A percentile compares a stretch with the other conserved stretches of the same genome.
These are phyloP conservation scores for Daldinia loculata DNA, from an alignment of 495 filamentous ascomycete genomes.

Conservation along the genomic window DNA sequence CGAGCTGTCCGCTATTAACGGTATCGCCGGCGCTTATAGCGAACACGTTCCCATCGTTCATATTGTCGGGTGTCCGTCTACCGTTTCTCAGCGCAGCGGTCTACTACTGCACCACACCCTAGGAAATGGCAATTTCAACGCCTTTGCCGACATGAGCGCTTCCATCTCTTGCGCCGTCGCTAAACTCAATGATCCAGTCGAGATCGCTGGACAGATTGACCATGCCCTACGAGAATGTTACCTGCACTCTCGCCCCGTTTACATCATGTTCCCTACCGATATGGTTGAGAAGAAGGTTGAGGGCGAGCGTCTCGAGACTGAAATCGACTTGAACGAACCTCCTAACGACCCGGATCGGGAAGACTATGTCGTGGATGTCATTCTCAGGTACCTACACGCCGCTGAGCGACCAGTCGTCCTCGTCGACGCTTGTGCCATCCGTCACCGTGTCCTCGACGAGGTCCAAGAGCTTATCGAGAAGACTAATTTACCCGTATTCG, in stretches of 20 bases:
- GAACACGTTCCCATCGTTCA: conserved; percentile 83
- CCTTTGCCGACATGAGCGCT: conserved; percentile 81
- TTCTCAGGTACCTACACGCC: conserved; percentile 77
- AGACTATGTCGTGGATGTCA: conserved; percentile 82
- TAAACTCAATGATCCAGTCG: conserved; percentile 71
- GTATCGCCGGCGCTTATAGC: conserved; percentile 73
- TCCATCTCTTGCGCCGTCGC: conserved; percentile 75
- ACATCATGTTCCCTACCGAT: conserved; percentile 87
- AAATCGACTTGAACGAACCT: conserved; percentile 71
- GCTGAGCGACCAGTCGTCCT: conserved; percentile 83
- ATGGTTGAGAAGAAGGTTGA: conserved; percentile 83
- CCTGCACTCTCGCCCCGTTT: conserved; percentile 77
- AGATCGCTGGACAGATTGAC: conserved; percentile 80
- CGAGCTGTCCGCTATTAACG: conserved; percentile 79
- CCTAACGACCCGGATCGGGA: conserved; percentile 76
- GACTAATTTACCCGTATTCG: conserved; percentile 81
- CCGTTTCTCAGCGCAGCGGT: conserved; percentile 64
- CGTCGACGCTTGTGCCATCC: conserved; percentile 90
- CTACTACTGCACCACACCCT: conserved; percentile 92
- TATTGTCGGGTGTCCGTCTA: conserved; percentile 78
- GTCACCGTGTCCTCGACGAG: conserved; percentile 78
- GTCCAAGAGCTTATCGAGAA: conserved; percentile 79
- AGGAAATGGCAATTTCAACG: conserved; percentile 87
- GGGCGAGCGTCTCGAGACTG: conserved; percentile 69
- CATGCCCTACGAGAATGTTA: conserved; percentile 81